Percentiles rank a stretch among this genome's conserved stretches.
phyloP scores from a whole-genome alignment of 306 rosid species.

The Cajanus cajan region DNA sequence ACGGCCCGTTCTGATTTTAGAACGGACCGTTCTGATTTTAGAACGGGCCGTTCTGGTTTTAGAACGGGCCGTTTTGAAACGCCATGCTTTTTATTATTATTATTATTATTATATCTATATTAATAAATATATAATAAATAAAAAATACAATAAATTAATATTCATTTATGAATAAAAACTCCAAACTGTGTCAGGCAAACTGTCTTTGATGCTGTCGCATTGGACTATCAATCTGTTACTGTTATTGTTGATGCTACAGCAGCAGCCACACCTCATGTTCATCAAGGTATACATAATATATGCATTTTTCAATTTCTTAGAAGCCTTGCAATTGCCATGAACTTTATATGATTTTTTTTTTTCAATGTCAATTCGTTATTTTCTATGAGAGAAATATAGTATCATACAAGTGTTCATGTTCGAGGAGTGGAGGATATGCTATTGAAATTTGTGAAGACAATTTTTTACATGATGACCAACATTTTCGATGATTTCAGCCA shows the following conservation, averaged over 20 bases:
- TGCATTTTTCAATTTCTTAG: conserved; percentile 22
- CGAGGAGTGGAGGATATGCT: too few species aligned
- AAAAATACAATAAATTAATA: too few species aligned
- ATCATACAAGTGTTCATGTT: too few species aligned
- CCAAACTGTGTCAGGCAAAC: conserved; percentile 96
- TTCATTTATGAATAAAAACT: conserved; percentile 93
- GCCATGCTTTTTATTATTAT: too few species aligned
- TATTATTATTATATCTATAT: too few species aligned
- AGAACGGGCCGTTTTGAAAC: too few species aligned
- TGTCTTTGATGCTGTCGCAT: conserved; percentile 78
- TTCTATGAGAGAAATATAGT: too few species aligned
- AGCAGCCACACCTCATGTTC: conserved; percentile 74
- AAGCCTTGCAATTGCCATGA: conserved; percentile 1
- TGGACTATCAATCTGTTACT: conserved; percentile 68
- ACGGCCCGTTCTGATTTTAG: too few species aligned
- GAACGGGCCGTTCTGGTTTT: too few species aligned
- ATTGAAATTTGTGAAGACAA: not conserved
- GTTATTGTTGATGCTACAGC: conserved; percentile 83
- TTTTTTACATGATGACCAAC: not conserved
- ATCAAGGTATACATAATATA: conserved; percentile 45
- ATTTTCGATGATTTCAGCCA: conserved; percentile 55
- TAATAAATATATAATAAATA: too few species aligned
- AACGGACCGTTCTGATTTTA: too few species aligned
- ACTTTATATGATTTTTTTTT: conserved; percentile 1
- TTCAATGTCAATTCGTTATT: too few species aligned